Conservation (phyloP, 129 eudicot species). For the Kitagawia praeruptora region DNA sequence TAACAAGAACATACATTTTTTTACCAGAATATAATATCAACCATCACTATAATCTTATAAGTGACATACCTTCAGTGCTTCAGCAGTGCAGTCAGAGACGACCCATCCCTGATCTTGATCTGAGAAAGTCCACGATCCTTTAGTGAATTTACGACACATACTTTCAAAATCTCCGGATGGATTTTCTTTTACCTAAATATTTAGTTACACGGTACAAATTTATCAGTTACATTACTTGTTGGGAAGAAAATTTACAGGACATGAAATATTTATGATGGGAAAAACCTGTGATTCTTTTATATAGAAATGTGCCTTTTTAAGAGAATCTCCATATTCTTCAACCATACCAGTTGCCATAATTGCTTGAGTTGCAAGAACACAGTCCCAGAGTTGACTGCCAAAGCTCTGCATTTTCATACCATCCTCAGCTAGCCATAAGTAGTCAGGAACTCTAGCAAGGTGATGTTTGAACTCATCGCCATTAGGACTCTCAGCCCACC, state of each 20-base stretch:
- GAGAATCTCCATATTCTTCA: slow-evolving; percentile 65
- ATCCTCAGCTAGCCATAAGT: slow-evolving; percentile 72
- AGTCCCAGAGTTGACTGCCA: slow-evolving; percentile 84
- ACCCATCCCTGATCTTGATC: slow-evolving; percentile 78
- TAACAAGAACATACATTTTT: not conserved
- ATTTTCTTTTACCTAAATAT: slow-evolving; percentile 32
- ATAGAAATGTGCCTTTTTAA: slow-evolving; percentile 52
- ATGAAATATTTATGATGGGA: not conserved
- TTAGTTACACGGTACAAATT: not conserved
- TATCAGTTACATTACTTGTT: not conserved
- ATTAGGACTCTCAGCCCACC: slow-evolving; percentile 68
- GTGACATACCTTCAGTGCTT: slow-evolving; percentile 39
- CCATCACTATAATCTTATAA: not conserved
- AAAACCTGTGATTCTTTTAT: slow-evolving; percentile 60
- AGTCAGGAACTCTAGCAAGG: slow-evolving; percentile 64
- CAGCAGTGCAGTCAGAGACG: slow-evolving; percentile 68
- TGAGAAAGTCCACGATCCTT: slow-evolving; percentile 70
- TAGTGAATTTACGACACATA: slow-evolving; percentile 56
- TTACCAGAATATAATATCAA: not conserved
- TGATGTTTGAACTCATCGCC: slow-evolving; percentile 60
- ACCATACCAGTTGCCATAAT: slow-evolving; percentile 52
- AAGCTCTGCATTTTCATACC: slow-evolving; percentile 70
- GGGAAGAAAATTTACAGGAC: not conserved
- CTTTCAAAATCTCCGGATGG: slow-evolving; percentile 40
- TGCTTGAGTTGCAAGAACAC: slow-evolving; percentile 58